These are phyloP conservation scores for Pseudopediastrum boryanum DNA, from an alignment of 139 green algal genomes.

Conservation along the genomic window DNA sequence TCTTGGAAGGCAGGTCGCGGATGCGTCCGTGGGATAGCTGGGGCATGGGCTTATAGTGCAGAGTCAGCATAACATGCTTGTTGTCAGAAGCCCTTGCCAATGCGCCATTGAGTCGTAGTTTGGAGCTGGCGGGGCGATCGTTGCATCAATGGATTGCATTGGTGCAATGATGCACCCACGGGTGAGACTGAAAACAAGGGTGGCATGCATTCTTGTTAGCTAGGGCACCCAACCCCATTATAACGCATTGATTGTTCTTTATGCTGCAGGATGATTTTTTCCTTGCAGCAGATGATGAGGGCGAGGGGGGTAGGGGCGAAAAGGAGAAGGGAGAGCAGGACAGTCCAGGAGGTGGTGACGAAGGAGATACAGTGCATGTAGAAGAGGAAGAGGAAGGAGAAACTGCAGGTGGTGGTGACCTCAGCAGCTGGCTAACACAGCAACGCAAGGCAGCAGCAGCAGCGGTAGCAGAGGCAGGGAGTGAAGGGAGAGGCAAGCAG, in stretches of 20 bases:
- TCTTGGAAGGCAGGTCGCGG: too few relatives aligned
- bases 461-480: neutral
- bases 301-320: neutral
- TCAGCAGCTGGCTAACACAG: neutral
- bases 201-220: too few relatives aligned
- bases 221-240: neutral
- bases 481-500: neutral
- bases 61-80: too few relatives aligned
- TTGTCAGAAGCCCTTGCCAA: too few relatives aligned
- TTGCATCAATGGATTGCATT: neutral
- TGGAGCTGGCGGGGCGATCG: constrained; percentile 8
- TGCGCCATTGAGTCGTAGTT: too few relatives aligned
- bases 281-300: neutral
- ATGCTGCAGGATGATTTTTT: neutral
- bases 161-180: too few relatives aligned
- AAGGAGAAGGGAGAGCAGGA: neutral
- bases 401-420: neutral
- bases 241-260: too few relatives aligned
- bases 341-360: neutral
- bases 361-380: constrained; percentile 14
- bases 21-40: too few relatives aligned
- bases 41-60: too few relatives aligned
- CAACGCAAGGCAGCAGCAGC: constrained; percentile 11
- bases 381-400: neutral
- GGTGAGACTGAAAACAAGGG: too few relatives aligned